These are phyloP conservation scores for Narthecium ossifragum DNA, from an alignment of 106 monocot genomes.

Conservation along the genomic window DNA sequence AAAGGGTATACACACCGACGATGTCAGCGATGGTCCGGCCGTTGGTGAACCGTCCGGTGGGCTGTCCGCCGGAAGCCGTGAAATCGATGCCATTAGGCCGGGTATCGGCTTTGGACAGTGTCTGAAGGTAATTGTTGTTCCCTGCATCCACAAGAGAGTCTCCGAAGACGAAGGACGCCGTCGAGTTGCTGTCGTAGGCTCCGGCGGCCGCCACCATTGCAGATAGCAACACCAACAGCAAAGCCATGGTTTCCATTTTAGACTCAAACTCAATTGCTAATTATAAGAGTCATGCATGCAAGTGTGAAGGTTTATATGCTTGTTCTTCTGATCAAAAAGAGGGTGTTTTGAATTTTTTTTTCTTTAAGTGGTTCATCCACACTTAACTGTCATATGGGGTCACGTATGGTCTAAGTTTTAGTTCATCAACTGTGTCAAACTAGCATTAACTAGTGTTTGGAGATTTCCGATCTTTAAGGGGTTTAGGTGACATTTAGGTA, in stretches of 20 bases:
- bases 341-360: too few relatives aligned
- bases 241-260: too few relatives aligned
- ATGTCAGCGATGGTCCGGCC: conserved; percentile 88
- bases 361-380: conserved; percentile 1
- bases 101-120: conserved; percentile 78
- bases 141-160: conserved; percentile 91
- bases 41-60: conserved; percentile 82
- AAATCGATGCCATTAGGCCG: conserved; percentile 87
- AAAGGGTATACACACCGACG: conserved; percentile 36
- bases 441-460: too few relatives aligned
- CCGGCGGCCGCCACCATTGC: not conserved
- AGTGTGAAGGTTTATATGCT: too few relatives aligned
- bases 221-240: not conserved
- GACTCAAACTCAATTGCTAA: too few relatives aligned
- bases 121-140: conserved; percentile 72
- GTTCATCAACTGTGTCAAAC: too few relatives aligned
- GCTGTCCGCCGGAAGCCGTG: conserved; percentile 54
- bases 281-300: too few relatives aligned
- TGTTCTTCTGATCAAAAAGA: too few relatives aligned
- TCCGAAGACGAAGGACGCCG: conserved; percentile 76
- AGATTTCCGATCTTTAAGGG: too few relatives aligned
- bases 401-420: too few relatives aligned
- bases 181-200: too few relatives aligned
- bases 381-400: not conserved
- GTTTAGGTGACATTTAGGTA: not conserved